Evolutionary conservation across 768 basidiomycete species (phyloP).

Genomic region (Boletus pseudopeckii): DNA sequence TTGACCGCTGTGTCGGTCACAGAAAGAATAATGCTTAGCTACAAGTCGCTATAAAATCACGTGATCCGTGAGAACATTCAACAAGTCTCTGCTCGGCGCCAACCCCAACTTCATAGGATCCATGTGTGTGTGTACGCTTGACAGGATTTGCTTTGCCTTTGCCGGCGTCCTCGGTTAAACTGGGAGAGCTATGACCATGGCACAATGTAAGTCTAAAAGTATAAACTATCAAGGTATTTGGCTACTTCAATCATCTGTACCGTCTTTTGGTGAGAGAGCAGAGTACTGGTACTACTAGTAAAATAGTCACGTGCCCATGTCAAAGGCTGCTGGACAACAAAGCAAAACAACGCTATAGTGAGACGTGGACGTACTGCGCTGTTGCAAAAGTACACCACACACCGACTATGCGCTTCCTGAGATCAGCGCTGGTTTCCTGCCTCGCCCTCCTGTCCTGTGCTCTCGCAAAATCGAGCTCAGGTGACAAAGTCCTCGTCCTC

Average conservation of each 20-base stretch:
- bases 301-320: constrained; percentile 9
- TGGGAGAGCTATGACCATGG: too few relatives aligned
- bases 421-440: constrained; percentile 25
- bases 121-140: too few relatives aligned
- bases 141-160: too few relatives aligned
- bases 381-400: neutral
- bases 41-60: constrained; percentile 13
- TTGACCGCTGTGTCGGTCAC: neutral
- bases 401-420: constrained; percentile 28
- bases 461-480: constrained; percentile 70
- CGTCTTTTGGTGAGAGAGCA: too few relatives aligned
- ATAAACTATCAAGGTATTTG: neutral
- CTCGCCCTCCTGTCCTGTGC: constrained; percentile 26
- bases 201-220: neutral
- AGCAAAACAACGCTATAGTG: constrained; percentile 12
- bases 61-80: constrained; percentile 19
- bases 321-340: constrained; percentile 1
- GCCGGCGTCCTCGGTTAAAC: too few relatives aligned
- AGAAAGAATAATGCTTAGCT: neutral
- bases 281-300: too few relatives aligned
- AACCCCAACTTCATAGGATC: too few relatives aligned
- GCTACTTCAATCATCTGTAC: too few relatives aligned
- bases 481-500: constrained; percentile 79
- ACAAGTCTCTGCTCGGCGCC: too few relatives aligned
- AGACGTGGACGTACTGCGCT: constrained; percentile 19